A percentile compares a stretch with the other conserved stretches of the same genome.
Evolutionary conservation across 257 asterid species (phyloP).

Genomic region (Capsicum chinense): DNA sequence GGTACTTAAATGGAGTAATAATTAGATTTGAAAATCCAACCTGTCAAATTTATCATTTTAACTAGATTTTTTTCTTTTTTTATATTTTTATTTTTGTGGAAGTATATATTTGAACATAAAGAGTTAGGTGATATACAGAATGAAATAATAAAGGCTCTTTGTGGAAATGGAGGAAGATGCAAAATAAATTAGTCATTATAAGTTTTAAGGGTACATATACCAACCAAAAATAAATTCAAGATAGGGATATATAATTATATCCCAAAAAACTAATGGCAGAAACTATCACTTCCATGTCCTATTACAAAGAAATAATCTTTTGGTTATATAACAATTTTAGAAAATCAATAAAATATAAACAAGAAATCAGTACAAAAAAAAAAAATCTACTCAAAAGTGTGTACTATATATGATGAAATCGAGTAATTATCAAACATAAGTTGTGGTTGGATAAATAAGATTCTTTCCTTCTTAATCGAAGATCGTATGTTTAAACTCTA

Average conservation of each 20-base stretch:
- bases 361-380: background rate
- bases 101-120: background rate
- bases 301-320: background rate
- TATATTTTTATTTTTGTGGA: background rate
- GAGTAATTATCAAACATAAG: background rate
- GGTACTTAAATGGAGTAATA: background rate
- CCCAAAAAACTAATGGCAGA: background rate
- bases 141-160: conserved; percentile 3
- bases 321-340: background rate
- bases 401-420: background rate
- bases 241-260: background rate
- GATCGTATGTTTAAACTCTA: background rate
- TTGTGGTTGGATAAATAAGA: background rate
- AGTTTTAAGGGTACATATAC: conserved; percentile 19
- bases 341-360: background rate
- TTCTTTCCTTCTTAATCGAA: background rate
- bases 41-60: background rate
- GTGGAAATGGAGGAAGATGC: background rate
- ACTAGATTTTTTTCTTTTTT: background rate
- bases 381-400: background rate
- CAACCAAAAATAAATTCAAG: conserved; percentile 28
- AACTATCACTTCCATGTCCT: background rate
- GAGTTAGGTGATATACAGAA: background rate
- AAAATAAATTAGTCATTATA: conserved; percentile 6
- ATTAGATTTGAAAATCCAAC: background rate